A percentile compares a stretch with the other conserved stretches of the same genome.
phyloP scores from a whole-genome alignment of 495 filamentous ascomycete genomes.

The Penicillium canariense region DNA sequence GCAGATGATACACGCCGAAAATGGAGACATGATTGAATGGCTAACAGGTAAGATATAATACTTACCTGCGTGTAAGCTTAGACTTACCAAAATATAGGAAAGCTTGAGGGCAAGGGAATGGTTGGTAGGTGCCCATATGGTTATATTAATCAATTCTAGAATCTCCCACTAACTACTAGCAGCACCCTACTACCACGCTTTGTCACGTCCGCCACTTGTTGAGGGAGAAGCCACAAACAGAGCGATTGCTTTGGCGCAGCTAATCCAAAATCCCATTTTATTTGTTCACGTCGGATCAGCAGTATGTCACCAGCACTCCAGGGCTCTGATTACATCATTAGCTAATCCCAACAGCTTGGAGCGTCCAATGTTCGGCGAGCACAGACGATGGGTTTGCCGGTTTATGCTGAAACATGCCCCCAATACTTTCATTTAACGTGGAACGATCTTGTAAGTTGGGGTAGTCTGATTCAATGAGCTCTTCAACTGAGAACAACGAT shows the following conservation, averaged over 20 bases:
- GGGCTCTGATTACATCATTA: background rate
- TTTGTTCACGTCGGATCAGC: constrained; percentile 40
- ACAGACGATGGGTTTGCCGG: constrained; percentile 33
- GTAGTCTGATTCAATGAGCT: background rate
- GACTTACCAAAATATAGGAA: constrained; percentile 4
- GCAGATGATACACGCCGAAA: constrained; percentile 20
- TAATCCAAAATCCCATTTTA: constrained; percentile 45
- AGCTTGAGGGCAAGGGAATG: constrained; percentile 12
- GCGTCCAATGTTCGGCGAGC: constrained; percentile 15
- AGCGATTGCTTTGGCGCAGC: constrained; percentile 41
- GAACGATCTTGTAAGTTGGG: constrained; percentile 24
- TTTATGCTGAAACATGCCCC: constrained; percentile 40
- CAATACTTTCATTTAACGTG: constrained; percentile 34
- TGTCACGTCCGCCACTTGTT: constrained; percentile 33
- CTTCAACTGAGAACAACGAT: background rate
- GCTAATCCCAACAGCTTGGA: constrained; percentile 3
- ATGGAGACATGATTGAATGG: constrained; percentile 21
- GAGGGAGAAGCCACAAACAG: constrained; percentile 46
- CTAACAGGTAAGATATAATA: constrained; percentile 5
- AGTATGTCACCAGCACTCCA: constrained; percentile 1
- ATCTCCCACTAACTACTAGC: background rate
- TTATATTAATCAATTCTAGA: background rate
- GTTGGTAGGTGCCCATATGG: constrained; percentile 5
- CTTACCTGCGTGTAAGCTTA: background rate
- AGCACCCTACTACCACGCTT: constrained; percentile 36